A percentile compares a stretch with the other conserved stretches of the same genome.
These are phyloP conservation scores for Colletotrichum chrysophilum DNA, from an alignment of 2,329 filamentous ascomycete genomes.

Conservation along the genomic window DNA sequence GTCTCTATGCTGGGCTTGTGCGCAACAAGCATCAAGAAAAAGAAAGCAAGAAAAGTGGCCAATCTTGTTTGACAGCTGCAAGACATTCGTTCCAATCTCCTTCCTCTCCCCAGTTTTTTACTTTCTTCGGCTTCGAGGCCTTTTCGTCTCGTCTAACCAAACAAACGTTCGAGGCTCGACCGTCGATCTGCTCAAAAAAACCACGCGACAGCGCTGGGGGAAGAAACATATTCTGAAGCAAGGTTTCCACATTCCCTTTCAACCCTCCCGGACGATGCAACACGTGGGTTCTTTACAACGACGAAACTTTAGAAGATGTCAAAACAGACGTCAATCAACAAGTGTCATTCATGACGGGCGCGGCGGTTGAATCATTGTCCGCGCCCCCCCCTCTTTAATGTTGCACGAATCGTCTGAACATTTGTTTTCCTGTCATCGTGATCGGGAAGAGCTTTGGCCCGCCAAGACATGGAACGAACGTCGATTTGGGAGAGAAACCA, in stretches of 20 bases:
- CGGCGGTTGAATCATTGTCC: not conserved
- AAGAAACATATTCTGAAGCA: not conserved
- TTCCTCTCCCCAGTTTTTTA: too few species aligned
- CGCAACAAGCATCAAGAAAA: not conserved
- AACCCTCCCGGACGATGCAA: not conserved
- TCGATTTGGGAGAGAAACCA: not conserved
- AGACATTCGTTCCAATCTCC: not conserved
- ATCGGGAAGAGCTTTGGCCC: not conserved
- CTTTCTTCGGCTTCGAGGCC: not conserved
- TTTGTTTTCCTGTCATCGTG: not conserved
- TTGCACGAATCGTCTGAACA: not conserved
- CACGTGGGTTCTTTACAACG: not conserved
- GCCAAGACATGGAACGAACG: not conserved
- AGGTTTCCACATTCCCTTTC: not conserved
- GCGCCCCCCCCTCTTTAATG: not conserved
- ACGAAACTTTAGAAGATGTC: not conserved
- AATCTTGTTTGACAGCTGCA: not conserved
- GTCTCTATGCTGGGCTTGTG: too few species aligned
- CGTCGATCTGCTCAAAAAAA: not conserved
- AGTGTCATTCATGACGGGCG: not conserved
- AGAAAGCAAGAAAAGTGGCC: not conserved
- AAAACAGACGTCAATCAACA: not conserved
- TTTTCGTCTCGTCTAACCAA: not conserved
- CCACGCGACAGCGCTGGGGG: not conserved
- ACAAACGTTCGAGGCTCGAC: not conserved